Base-by-base conservation (phyloP, 371 early-diverging fungal genomes). In the Mucor velutinosus region DNA sequence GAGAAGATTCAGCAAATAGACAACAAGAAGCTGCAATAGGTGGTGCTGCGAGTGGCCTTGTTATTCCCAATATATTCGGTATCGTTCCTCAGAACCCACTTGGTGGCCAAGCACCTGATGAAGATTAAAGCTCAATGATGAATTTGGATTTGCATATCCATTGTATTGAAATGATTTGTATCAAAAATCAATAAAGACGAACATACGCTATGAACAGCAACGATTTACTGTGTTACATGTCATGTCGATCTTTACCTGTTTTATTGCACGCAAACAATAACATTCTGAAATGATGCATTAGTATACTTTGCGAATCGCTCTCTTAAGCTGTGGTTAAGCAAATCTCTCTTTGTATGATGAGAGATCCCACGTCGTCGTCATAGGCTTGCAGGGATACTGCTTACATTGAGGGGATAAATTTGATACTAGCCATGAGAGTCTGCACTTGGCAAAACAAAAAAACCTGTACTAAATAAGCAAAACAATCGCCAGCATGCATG, bases 1-100 rank as follows among this genome's bases (percentile, higher is more conserved):
- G 64, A 30, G 64, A 64, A 30, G 64, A 64, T 30, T 41, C 43
- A 19, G 57, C 30, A 41, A 45, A 64, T 19, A 64, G 64, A 64
- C 7, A 25, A 29, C 64, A 56, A 30, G 64, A 27, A 17, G 33
- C 55, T 35, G 29, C 25, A 43, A 7, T 56, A 11, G 43, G 56
- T n/a, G 64, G 64, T 41, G 64, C 64, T 3, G 25, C 30, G 12
- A 14, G 30, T 29, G 64, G 64, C 0, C 12, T 64, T 10, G 64
- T 30, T 43, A 15, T 53, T 27, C 64, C 64, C 7, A 33, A 60
- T 8, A 14, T 57, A 12, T 37, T 27, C 14, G 41, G 43, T 21
- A 11, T 64, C 19, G 8, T 64, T 25, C 64, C 64, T 14, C 23
- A 39, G n/a, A 39, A 41, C 25, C 57, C 43, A 7, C 51, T 64